Base-by-base conservation (phyloP, 805 yeast genomes). In the Ogataea haglerorum region DNA sequence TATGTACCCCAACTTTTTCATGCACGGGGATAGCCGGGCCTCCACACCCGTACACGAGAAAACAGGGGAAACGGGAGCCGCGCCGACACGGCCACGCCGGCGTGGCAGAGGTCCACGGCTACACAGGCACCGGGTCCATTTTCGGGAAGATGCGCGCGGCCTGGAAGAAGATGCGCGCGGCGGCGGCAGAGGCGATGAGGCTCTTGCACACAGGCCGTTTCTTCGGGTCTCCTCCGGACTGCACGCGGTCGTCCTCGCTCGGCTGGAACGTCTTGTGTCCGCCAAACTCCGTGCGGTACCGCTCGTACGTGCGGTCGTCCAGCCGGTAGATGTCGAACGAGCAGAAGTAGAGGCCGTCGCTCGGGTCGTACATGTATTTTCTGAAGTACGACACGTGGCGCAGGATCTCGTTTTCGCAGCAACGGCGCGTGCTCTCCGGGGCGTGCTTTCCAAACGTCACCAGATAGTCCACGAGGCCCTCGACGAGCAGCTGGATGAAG, bases 81-180 rank as follows among this genome's bases (percentile, higher is more conserved):
- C 19, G 19, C 19, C 19, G 19, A 18, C 19, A 5, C 6, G 19
- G 19, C 6, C n/a, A n/a, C n/a, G n/a, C n/a, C n/a, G n/a, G n/a
- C n/a, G n/a, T n/a, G n/a, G n/a, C n/a, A n/a, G n/a, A n/a, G n/a
- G 19, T 18, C 21, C 21, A 19, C 7, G 6, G 21, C 26, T 22
- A 42, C 25, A 43, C 43, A 8, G 29, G n/a, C 3, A 46, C 47
- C 4, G 57, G 56, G 31, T 48, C 52, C 53, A 63, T 52, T 27
- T 61, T 56, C 5, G 76, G 75, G 13, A 69, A 65, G 2, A 78
- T 63, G 47, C 86, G 67, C 3, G 83, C 85, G 25, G 77, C 80
- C 59, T 80, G 85, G 65, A 80, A 77, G 63, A 80, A 81, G 7
- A 76, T 72, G 52, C 86, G 70, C 3, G 87, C 86, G 9, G 87